Conservation (phyloP, 208 protist species). For the Entamoeba dispar region DNA sequence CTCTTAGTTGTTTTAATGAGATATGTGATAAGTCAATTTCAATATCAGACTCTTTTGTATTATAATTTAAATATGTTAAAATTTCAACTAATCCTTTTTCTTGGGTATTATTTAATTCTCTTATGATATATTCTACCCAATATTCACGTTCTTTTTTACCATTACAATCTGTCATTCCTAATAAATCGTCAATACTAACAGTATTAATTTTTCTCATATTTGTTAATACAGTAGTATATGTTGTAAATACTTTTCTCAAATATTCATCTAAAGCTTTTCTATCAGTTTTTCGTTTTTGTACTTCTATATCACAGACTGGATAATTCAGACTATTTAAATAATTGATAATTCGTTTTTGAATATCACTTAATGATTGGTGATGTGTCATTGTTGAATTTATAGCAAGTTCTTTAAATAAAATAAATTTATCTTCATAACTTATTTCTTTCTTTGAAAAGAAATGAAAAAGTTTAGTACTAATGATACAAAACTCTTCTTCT, state of each 20-base stretch:
- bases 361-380: too few species aligned
- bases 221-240: background rate
- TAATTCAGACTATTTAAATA: too few species aligned
- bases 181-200: background rate
- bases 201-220: background rate
- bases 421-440: too few species aligned
- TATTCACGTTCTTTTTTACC: background rate
- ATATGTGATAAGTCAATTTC: background rate
- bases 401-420: too few species aligned
- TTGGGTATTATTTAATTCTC: background rate
- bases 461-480: too few species aligned
- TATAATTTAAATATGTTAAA: background rate
- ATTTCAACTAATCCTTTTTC: background rate
- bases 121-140: background rate
- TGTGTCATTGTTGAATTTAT: too few species aligned
- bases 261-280: background rate
- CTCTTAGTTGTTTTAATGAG: background rate
- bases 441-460: too few species aligned
- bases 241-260: background rate
- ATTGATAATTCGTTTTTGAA: too few species aligned
- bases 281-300: background rate
- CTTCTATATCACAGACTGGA: too few species aligned
- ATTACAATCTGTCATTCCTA: background rate
- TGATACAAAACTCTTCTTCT: too few species aligned
- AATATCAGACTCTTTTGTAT: background rate